These are phyloP conservation scores for Ophiocordyceps unilateralis DNA, from an alignment of 2,329 filamentous ascomycete genomes.

Conservation along the genomic window DNA sequence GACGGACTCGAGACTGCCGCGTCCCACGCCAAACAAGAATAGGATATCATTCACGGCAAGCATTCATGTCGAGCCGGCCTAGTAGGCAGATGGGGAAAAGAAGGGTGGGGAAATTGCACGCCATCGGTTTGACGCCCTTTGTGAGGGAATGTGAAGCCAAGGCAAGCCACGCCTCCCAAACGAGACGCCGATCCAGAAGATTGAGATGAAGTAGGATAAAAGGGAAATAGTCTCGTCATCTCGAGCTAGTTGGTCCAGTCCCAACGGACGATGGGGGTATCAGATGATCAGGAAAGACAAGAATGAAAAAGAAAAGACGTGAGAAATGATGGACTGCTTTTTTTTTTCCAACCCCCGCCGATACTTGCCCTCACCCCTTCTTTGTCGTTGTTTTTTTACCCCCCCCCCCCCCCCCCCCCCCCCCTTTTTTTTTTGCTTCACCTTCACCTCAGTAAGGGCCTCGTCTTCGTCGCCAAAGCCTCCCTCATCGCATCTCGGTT, in stretches of 20 bases:
- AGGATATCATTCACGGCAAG: conserved; percentile 4
- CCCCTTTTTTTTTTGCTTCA: neutral
- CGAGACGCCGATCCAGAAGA: too few relatives aligned
- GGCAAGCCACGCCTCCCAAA: neutral
- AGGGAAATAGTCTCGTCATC: neutral
- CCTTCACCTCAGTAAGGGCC: neutral
- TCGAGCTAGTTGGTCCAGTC: neutral
- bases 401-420: neutral
- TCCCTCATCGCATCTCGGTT: conserved; percentile 16
- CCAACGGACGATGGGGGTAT: neutral
- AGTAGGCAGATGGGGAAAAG: neutral
- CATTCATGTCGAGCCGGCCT: neutral
- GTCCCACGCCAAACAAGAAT: conserved; percentile 21
- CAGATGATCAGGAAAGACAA: neutral
- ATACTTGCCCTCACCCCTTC: too few relatives aligned
- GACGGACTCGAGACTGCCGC: conserved; percentile 24
- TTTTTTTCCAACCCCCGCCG: too few relatives aligned
- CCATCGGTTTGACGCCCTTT: neutral
- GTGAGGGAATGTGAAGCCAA: neutral
- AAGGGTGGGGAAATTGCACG: neutral
- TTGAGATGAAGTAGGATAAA: neutral
- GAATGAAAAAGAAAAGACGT: neutral
- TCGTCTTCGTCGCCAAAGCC: too few relatives aligned
- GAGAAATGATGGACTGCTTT: neutral
- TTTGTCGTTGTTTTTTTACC: neutral